These are phyloP conservation scores for Debaryomyces nepalensis DNA, from an alignment of 1,139 yeast species.

Conservation along the genomic window DNA sequence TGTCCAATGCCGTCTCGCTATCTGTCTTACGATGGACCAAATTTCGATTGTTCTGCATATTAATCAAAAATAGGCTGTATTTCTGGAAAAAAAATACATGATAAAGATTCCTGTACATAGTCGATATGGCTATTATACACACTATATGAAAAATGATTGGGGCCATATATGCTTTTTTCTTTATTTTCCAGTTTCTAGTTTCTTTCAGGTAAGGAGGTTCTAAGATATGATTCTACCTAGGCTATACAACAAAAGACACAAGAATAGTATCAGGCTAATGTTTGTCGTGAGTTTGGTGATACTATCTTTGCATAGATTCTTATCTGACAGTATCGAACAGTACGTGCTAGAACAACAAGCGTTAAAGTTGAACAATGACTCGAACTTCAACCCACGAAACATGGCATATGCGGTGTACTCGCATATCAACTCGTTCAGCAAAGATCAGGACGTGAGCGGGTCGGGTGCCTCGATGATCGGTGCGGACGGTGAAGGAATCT, in stretches of 20 bases:
- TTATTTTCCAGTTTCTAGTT: no score
- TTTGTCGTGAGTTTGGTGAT: constrained; percentile 21
- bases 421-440: constrained; percentile 23
- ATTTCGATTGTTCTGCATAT: constrained; percentile 2
- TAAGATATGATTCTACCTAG: constrained; percentile 19
- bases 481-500: constrained; percentile 25
- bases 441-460: constrained; percentile 10
- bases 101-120: constrained; percentile 4
- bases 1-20: constrained; percentile 4
- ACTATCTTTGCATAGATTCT: constrained; percentile 19
- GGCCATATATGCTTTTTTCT: background rate
- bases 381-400: constrained; percentile 36
- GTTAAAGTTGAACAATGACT: constrained; percentile 26
- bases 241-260: constrained; percentile 27
- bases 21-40: constrained; percentile 1
- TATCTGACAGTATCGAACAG: constrained; percentile 26
- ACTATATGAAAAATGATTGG: constrained; percentile 4
- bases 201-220: background rate
- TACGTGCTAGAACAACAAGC: constrained; percentile 28
- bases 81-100: constrained; percentile 3
- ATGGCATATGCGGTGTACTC: constrained; percentile 26
- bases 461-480: constrained; percentile 17
- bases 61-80: constrained; percentile 2
- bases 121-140: background rate
- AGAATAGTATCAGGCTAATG: constrained; percentile 23